Evolutionary conservation across 768 basidiomycete genomes (phyloP).

Genomic region (Megacollybia marginata): DNA sequence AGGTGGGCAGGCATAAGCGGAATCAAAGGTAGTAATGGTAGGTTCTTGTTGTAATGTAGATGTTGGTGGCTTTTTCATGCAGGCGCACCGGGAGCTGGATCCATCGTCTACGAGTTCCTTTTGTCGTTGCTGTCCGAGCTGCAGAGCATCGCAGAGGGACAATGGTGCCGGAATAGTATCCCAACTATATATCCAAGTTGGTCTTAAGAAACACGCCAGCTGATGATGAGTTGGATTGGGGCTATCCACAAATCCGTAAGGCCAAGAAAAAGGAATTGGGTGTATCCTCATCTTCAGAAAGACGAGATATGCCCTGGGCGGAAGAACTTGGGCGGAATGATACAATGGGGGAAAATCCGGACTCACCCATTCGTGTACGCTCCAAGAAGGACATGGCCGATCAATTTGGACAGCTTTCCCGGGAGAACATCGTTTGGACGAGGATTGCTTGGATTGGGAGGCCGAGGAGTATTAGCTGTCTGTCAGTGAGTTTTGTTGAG

Average conservation of each 20-base stretch:
- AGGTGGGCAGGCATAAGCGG: too few relatives aligned
- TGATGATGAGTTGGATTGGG: too few relatives aligned
- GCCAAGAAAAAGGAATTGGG: too few relatives aligned
- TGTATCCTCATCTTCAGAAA: too few relatives aligned
- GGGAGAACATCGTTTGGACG: slow-evolving; percentile 43
- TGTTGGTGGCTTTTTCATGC: slow-evolving; percentile 6
- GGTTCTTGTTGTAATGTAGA: slow-evolving; percentile 11
- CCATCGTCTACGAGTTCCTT: slow-evolving; percentile 51
- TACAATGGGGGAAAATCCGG: too few relatives aligned
- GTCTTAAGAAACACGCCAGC: too few relatives aligned
- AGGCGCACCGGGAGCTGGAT: slow-evolving; percentile 34
- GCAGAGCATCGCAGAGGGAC: slow-evolving; percentile 51
- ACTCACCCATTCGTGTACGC: too few relatives aligned
- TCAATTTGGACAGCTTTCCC: slow-evolving; percentile 53
- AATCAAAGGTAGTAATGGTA: slow-evolving; percentile 7
- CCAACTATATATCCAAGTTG: too few relatives aligned
- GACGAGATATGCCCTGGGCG: too few relatives aligned
- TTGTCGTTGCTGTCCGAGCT: slow-evolving; percentile 42
- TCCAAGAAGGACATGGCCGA: too few relatives aligned
- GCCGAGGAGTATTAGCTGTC: slow-evolving; percentile 5
- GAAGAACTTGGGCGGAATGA: too few relatives aligned
- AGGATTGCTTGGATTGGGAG: slow-evolving; percentile 49
- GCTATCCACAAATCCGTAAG: too few relatives aligned
- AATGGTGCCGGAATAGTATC: slow-evolving; percentile 63
- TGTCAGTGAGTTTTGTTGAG: background rate